phyloP scores from a whole-genome alignment of 208 protist genomes.

The Giardia muris region DNA sequence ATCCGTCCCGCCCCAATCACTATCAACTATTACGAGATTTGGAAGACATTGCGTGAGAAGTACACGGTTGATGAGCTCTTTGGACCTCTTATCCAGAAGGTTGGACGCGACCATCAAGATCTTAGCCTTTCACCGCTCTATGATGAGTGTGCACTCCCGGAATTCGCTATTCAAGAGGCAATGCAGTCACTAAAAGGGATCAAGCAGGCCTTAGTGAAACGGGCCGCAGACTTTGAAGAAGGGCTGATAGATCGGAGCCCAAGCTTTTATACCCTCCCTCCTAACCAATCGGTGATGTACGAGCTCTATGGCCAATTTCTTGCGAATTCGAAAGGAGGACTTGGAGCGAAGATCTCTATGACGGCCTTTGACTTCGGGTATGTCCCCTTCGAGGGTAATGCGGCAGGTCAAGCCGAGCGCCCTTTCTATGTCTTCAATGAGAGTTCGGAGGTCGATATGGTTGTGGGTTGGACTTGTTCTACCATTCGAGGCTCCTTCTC shows the following conservation, averaged over 20 bases:
- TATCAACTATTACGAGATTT: slow-evolving; percentile 11
- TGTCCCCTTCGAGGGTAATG: neutral
- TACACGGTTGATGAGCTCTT: slow-evolving; percentile 15
- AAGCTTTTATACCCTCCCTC: neutral
- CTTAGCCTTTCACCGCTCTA: neutral
- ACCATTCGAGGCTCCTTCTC: neutral
- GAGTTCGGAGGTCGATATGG: neutral
- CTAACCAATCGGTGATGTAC: neutral
- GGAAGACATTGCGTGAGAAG: neutral
- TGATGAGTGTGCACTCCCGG: neutral
- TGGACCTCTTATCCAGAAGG: neutral
- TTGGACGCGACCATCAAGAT: neutral
- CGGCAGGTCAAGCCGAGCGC: neutral
- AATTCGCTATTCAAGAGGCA: neutral
- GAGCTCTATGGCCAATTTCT: neutral
- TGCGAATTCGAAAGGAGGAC: neutral
- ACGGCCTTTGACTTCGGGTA: neutral
- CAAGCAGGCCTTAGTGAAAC: neutral
- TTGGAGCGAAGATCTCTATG: neutral
- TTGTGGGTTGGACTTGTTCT: neutral
- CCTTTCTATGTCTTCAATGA: neutral
- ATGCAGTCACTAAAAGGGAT: neutral
- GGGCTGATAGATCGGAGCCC: neutral
- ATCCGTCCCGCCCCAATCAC: slow-evolving; percentile 15
- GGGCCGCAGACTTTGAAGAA: neutral